These are phyloP conservation scores for Astrothelium macrocarpum DNA, from an alignment of 495 filamentous ascomycete species.

Conservation along the genomic window DNA sequence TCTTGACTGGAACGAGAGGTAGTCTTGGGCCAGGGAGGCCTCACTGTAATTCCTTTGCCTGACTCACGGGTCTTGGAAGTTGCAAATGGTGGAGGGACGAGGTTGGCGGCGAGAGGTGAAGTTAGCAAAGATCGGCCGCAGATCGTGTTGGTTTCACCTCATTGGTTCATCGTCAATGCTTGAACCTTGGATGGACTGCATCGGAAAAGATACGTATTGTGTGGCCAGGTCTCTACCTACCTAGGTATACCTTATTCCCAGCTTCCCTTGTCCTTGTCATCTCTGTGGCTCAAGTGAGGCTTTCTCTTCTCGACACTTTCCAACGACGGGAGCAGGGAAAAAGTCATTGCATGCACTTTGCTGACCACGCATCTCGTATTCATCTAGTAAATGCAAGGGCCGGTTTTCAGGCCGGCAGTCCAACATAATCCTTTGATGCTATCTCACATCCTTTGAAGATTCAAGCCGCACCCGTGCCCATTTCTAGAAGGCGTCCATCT, in stretches of 20 bases:
- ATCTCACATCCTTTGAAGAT: background rate
- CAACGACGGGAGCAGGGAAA: background rate
- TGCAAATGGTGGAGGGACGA: background rate
- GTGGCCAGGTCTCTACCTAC: background rate
- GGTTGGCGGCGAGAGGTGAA: conserved; percentile 6
- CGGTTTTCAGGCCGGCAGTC: background rate
- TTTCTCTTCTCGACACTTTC: background rate
- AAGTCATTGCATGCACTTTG: background rate
- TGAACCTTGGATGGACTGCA: background rate
- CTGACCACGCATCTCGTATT: conserved; percentile 5
- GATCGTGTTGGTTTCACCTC: background rate
- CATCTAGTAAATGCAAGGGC: background rate
- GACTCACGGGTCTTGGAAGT: background rate
- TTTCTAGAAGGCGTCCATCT: background rate
- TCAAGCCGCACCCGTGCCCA: background rate
- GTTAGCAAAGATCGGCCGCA: conserved; percentile 2
- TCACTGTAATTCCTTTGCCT: background rate
- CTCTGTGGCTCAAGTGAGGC: background rate
- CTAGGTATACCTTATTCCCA: background rate
- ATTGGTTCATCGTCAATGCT: background rate
- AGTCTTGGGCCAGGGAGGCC: background rate
- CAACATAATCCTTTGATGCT: too few relatives aligned
- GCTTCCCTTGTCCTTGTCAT: background rate
- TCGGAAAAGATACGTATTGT: background rate
- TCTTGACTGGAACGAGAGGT: background rate